A percentile compares a stretch with the other conserved stretches of the same genome.
phyloP scores from a whole-genome alignment of 2,329 filamentous ascomycete species.

The Pseudopithomyces maydicus region DNA sequence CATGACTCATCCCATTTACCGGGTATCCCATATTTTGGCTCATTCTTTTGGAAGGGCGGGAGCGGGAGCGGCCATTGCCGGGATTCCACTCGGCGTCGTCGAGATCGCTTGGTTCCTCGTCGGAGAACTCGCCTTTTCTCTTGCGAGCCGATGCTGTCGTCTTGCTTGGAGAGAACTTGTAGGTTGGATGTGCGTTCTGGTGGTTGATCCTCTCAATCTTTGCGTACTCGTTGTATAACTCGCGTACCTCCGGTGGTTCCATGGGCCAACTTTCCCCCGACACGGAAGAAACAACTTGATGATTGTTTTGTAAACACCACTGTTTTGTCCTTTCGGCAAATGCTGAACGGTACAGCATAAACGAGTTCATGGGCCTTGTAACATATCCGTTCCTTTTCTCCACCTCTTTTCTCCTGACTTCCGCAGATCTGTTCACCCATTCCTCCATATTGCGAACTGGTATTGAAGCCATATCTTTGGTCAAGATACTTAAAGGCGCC shows the following conservation, averaged over 20 bases:
- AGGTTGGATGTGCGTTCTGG: constrained; percentile 80
- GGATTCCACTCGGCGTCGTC: constrained; percentile 48
- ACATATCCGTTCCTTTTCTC: constrained; percentile 76
- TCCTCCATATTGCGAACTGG: constrained; percentile 77
- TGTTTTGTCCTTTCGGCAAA: constrained; percentile 86
- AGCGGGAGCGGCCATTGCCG: constrained; percentile 26
- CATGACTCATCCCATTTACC: constrained; percentile 25
- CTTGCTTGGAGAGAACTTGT: constrained; percentile 93
- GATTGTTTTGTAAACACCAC: constrained; percentile 84
- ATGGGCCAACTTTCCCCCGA: constrained; percentile 85
- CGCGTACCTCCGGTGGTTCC: constrained; percentile 74
- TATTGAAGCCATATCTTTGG: constrained; percentile 64
- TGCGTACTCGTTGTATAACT: constrained; percentile 79
- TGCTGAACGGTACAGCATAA: constrained; percentile 95
- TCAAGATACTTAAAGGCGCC: constrained; percentile 73
- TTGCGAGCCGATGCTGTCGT: constrained; percentile 51
- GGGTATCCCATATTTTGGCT: constrained; percentile 33
- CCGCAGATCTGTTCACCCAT: constrained; percentile 75
- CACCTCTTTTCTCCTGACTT: constrained; percentile 70
- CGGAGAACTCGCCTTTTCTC: constrained; percentile 52
- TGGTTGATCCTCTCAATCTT: constrained; percentile 84
- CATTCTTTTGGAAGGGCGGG: constrained; percentile 28
- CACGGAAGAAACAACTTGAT: constrained; percentile 89
- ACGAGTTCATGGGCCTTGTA: constrained; percentile 94
- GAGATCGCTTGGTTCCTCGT: constrained; percentile 49